Evolutionary conservation across 192 early-diverging fungal genomes (phyloP), one percentile per base, ranked within the genome.

Genomic region (Linnemannia schmuckeri): DNA sequence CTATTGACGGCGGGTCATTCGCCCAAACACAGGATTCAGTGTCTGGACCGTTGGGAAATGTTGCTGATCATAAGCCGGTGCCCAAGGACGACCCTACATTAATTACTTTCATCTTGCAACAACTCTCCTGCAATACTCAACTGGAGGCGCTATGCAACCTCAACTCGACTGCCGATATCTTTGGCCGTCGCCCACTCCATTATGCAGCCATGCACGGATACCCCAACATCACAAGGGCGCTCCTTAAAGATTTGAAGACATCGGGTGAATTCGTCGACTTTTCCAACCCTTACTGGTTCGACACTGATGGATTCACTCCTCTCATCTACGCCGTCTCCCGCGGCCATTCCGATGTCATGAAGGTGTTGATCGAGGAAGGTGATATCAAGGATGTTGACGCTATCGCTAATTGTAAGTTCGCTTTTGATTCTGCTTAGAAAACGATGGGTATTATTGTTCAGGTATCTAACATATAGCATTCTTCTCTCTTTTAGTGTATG

Each of bases 231-330:
- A 87, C 91, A 5, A 73, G 76, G 18, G 78, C 88, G 0, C 80
- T 95, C 12, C 74, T 95, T 30, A 47, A 74, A 41, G 88, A 92
- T 80, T 63, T 92, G 17, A 89, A 91, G 24, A 55, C 46, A 6
- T 79, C 86, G 20, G 85, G 77, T 1, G 87, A 92, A 63, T 91
- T 89, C 75, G 52, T 82, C 57, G 87, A 83, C 37, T 92, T 90
- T 81, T 87, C 79, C 0, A 88, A 78, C 74, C 72, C 76, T 37
- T 80, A 78, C 17, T 95, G 94, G 94, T 80, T 89, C n/a, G 94
- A 95, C 73, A 82, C 91, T n/a, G 93, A 95, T 78, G 94, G 93
- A 2, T 90, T 91, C 79, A 93, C 91, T 4, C 94, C 94, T 6
- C 44, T 95, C 2, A 93, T 95, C 70, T 93, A 93, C 54, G 93